phyloP scores from a whole-genome alignment of 768 basidiomycete species.

The Inosperma sp. region DNA sequence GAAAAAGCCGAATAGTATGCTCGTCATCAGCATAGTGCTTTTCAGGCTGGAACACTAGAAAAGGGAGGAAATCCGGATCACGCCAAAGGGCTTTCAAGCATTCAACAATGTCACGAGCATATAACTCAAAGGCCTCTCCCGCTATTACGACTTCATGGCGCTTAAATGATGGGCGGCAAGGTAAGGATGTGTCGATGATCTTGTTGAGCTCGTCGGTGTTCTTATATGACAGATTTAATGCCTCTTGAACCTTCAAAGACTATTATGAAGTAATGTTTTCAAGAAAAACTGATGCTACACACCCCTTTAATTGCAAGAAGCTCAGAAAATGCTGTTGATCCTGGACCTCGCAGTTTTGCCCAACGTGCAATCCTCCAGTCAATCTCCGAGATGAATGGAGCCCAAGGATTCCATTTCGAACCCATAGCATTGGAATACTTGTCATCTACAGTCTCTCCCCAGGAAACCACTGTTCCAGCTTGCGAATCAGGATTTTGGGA shows the following conservation, averaged over 20 bases:
- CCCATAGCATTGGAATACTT: too few relatives aligned
- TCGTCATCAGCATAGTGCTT: slow-evolving; percentile 34
- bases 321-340: slow-evolving; percentile 36
- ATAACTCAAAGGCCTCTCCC: slow-evolving; percentile 28
- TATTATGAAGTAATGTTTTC: slow-evolving; percentile 2
- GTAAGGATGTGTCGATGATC: too few relatives aligned
- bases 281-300: slow-evolving; percentile 13
- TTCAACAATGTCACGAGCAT: too few relatives aligned
- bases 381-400: slow-evolving; percentile 30
- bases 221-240: too few relatives aligned
- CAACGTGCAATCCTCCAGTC: slow-evolving; percentile 40
- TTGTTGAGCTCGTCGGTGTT: too few relatives aligned
- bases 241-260: slow-evolving; percentile 20
- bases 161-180: slow-evolving; percentile 25
- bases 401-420: slow-evolving; percentile 17
- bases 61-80: slow-evolving; percentile 27
- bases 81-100: slow-evolving; percentile 31
- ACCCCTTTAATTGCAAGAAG: slow-evolving; percentile 37
- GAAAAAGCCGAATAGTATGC: too few relatives aligned
- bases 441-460: too few relatives aligned
- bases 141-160: slow-evolving; percentile 24
- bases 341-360: too few relatives aligned
- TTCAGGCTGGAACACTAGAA: slow-evolving; percentile 34
- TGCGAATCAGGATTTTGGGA: too few relatives aligned
- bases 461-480: too few relatives aligned